Percentiles rank a stretch among this genome's conserved stretches.
phyloP scores from a whole-genome alignment of 2,329 filamentous ascomycete genomes.

The Didymosphaeria variabile region DNA sequence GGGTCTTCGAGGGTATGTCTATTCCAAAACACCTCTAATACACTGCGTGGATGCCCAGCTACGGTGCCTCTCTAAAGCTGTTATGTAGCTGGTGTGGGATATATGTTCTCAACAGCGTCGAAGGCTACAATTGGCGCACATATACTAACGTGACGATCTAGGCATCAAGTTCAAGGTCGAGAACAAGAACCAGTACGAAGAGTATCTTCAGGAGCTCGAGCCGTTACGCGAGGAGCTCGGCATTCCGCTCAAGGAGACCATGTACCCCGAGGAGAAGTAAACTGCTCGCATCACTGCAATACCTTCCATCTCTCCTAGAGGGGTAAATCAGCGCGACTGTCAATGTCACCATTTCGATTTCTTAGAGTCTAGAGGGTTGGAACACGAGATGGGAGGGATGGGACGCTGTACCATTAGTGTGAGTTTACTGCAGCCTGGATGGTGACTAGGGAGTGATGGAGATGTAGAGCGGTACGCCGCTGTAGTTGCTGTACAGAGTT shows the following conservation, averaged over 20 bases:
- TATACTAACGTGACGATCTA: slow-evolving; percentile 53
- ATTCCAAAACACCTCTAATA: neutral
- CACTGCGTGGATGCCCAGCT: neutral
- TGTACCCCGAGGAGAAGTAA: slow-evolving; percentile 73
- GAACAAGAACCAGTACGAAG: slow-evolving; percentile 96
- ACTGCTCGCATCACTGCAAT: slow-evolving; percentile 16
- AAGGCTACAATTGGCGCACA: slow-evolving; percentile 7
- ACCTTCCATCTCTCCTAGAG: slow-evolving; percentile 22
- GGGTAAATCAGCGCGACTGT: slow-evolving; percentile 25
- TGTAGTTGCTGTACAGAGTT: slow-evolving; percentile 42
- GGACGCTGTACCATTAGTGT: slow-evolving; percentile 36
- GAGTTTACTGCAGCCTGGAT: slow-evolving; percentile 27
- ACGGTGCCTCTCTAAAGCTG: neutral
- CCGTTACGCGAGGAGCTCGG: slow-evolving; percentile 92
- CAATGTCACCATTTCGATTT: slow-evolving; percentile 36
- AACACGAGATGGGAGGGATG: slow-evolving; percentile 4
- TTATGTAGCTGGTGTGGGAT: neutral
- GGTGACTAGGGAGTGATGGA: slow-evolving; percentile 18
- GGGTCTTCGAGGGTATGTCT: slow-evolving; percentile 92
- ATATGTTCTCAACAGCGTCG: neutral
- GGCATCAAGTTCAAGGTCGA: slow-evolving; percentile 99
- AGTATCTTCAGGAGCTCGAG: slow-evolving; percentile 95
- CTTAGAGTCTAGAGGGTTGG: slow-evolving; percentile 10
- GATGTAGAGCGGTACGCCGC: slow-evolving; percentile 35
- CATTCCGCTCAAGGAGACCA: slow-evolving; percentile 87